Base-by-base conservation (phyloP, 2,329 filamentous ascomycete genomes). In the Xylariomycetidae sp. region DNA sequence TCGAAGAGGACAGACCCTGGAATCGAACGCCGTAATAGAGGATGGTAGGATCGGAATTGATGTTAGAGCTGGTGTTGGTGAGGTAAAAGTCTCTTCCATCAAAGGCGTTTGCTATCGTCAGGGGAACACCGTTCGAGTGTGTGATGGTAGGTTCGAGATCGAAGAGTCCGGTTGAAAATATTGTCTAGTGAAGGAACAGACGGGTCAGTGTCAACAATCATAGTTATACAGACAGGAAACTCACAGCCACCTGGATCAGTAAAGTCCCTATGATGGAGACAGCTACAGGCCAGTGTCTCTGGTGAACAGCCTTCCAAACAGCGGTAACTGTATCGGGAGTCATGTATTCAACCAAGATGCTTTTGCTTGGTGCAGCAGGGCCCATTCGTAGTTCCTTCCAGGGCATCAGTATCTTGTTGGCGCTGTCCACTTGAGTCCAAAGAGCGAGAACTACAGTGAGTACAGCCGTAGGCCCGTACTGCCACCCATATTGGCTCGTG, bases 381-480 rank as follows among this genome's bases (percentile, higher is more conserved):
- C 30, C 37, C n/a, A 19, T 34, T 4, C 37, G 34, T 25, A 43
- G 37, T 19, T 40, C 35, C 27, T 32, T 12, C 40, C 40, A 40
- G 14, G 40, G 40, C n/a, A 24, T 38, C 3, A 40, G 23, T n/a
- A 37, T 37, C 31, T 33, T 40, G 16, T 31, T 38, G 6, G 34
- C 27, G 25, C 33, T 40, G 28, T 43, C 40, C 7, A 43, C 29
- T 30, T 40, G 37, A 18, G n/a, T 18, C 38, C 38, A 43, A 27
- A 43, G 20, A 28, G 34, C 38, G 10, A 40, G 34, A n/a, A 40
- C 6, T 19, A 43, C 25, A 13, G 38, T 40, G 14, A 43, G 25
- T 10, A 43, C 30, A 1, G 40, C 38, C 10, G 40, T 43, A 29
- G 40, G 40, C 25, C 40, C 34, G 8, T 40, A 43, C 27, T 33